Evolutionary conservation across 164 flowering plant species (phyloP).

Genomic region (Vitis rotundifolia): DNA sequence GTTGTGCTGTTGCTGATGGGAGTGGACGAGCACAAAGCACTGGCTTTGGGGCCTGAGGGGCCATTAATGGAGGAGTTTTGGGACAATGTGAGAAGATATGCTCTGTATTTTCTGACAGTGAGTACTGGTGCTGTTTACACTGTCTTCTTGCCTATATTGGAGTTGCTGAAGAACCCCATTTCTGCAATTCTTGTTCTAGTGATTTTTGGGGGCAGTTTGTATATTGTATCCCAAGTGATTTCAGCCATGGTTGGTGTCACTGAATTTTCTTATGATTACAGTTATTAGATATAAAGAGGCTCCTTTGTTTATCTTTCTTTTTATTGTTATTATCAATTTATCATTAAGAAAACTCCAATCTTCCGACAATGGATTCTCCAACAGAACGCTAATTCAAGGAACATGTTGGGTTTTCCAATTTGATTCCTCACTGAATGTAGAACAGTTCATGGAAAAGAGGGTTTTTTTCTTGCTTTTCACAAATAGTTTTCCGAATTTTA

Average conservation of each 20-base stretch:
- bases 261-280: conserved; percentile 73
- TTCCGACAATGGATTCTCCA: too few species aligned
- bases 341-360: too few species aligned
- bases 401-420: too few species aligned
- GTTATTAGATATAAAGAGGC: conserved; percentile 31
- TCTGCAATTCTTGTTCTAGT: conserved; percentile 67
- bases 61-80: conserved; percentile 92
- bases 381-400: too few species aligned
- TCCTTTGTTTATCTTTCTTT: too few species aligned
- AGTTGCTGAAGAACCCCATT: conserved; percentile 79
- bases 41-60: conserved; percentile 89
- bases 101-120: conserved; percentile 70
- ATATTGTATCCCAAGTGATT: conserved; percentile 65
- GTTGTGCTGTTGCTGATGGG: conserved; percentile 49
- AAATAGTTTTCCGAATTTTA: too few species aligned
- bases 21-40: conserved; percentile 53
- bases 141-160: conserved; percentile 62
- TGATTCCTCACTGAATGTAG: too few species aligned
- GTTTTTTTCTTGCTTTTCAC: too few species aligned
- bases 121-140: conserved; percentile 81
- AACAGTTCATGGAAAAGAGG: too few species aligned
- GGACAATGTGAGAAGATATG: conserved; percentile 92
- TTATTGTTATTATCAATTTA: too few species aligned
- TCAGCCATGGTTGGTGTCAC: conserved; percentile 80
- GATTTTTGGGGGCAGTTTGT: conserved; percentile 61